phyloP scores from a whole-genome alignment of 163 green algal species.

The Scenedesmus sp. region DNA sequence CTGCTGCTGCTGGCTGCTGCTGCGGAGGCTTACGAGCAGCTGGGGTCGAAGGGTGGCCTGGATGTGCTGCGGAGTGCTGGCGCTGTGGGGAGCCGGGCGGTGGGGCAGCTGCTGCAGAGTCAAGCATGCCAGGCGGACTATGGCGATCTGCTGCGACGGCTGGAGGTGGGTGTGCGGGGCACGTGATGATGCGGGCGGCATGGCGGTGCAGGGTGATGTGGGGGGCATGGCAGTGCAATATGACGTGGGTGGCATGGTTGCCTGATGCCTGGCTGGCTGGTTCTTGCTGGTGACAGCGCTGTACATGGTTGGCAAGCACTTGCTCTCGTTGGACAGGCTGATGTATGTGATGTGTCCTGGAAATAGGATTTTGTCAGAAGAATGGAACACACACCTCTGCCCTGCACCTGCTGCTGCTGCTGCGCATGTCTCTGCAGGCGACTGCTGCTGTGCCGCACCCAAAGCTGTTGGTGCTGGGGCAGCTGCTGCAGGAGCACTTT shows the following conservation, averaged over 20 bases:
- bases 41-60: background rate
- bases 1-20: constrained; percentile 15
- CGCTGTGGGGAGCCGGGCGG: background rate
- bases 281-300: no score
- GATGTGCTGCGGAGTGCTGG: background rate
- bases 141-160: background rate
- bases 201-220: no score
- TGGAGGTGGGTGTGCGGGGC: background rate
- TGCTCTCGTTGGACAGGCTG: no score
- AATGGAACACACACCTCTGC: no score
- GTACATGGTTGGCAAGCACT: no score
- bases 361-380: no score
- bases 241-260: no score
- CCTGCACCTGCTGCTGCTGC: background rate
- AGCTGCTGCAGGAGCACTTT: constrained; percentile 79
- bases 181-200: no score
- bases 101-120: constrained; percentile 6
- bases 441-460: constrained; percentile 10
- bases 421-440: background rate
- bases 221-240: no score
- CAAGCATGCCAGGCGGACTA: background rate
- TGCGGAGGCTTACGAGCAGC: constrained; percentile 33
- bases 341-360: no score
- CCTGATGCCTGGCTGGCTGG: no score
- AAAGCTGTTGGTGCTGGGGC: constrained; percentile 56